Evolutionary conservation across 2,329 filamentous ascomycete species (phyloP).

Genomic region (Pseudogymnoascus sp.): DNA sequence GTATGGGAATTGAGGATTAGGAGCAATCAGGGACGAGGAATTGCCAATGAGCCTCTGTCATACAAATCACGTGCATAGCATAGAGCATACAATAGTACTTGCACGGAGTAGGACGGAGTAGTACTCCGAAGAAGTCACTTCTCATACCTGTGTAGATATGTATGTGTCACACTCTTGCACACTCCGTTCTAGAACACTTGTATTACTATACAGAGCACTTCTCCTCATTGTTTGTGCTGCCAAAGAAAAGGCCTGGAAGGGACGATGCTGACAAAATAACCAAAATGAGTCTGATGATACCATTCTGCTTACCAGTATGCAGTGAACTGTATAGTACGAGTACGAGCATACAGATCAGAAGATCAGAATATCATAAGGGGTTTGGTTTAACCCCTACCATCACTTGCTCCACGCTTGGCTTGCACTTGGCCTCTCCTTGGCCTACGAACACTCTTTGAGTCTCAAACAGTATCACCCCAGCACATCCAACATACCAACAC

Average conservation of each 20-base stretch:
- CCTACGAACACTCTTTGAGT: not conserved
- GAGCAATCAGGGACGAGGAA: not conserved
- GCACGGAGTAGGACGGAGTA: not conserved
- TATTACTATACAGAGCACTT: not conserved
- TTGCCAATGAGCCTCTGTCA: not conserved
- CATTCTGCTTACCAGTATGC: not conserved
- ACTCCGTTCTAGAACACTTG: not conserved
- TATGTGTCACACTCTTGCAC: not conserved
- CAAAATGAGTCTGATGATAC: not conserved
- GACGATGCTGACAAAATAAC: not conserved
- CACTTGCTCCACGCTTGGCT: not conserved
- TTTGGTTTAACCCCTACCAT: not conserved
- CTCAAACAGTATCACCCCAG: not conserved
- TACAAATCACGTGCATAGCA: not conserved
- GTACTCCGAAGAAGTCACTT: not conserved
- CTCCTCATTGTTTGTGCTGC: not conserved
- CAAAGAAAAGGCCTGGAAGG: not conserved
- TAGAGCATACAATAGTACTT: too few species aligned
- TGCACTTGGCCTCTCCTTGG: not conserved
- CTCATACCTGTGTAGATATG: too few species aligned
- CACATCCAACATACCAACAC: conserved; percentile 4
- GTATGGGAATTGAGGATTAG: not conserved
- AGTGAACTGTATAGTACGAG: not conserved
- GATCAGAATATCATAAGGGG: not conserved
- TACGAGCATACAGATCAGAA: not conserved